phyloP scores from a whole-genome alignment of 1,139 yeast genomes.

The Groenewaldozyma auringiensis region DNA sequence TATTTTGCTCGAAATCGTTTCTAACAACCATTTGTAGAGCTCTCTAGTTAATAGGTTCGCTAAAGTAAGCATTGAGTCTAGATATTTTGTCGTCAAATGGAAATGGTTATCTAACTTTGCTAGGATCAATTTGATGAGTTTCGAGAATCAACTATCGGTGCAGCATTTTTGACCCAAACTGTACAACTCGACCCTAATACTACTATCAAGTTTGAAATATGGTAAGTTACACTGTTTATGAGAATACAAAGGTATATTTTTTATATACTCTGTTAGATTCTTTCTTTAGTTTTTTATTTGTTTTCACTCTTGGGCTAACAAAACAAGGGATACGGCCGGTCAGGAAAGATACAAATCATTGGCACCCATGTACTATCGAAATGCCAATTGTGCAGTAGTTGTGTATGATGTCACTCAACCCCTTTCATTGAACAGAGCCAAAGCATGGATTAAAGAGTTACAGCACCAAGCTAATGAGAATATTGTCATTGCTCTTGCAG shows the following conservation, averaged over 20 bases:
- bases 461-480: constrained; percentile 83
- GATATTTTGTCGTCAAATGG: constrained; percentile 14
- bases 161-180: constrained; percentile 92
- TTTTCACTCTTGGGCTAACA: neutral
- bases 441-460: constrained; percentile 92
- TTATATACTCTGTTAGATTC: neutral
- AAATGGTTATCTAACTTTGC: constrained; percentile 23
- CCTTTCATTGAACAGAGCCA: constrained; percentile 73
- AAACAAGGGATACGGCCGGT: constrained; percentile 80
- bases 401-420: constrained; percentile 68
- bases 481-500: constrained; percentile 79
- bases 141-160: constrained; percentile 94
- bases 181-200: constrained; percentile 55
- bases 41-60: constrained; percentile 92
- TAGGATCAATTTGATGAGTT: constrained; percentile 82
- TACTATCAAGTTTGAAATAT: constrained; percentile 40
- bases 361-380: constrained; percentile 88
- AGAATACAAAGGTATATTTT: neutral
- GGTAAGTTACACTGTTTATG: constrained; percentile 24
- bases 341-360: constrained; percentile 84
- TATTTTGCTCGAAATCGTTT: no score
- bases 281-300: no score
- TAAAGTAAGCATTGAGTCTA: constrained; percentile 33
- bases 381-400: constrained; percentile 80
- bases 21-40: constrained; percentile 18